These are phyloP conservation scores for Agapanthus africanus DNA, from an alignment of 106 monocot species.

Conservation along the genomic window DNA sequence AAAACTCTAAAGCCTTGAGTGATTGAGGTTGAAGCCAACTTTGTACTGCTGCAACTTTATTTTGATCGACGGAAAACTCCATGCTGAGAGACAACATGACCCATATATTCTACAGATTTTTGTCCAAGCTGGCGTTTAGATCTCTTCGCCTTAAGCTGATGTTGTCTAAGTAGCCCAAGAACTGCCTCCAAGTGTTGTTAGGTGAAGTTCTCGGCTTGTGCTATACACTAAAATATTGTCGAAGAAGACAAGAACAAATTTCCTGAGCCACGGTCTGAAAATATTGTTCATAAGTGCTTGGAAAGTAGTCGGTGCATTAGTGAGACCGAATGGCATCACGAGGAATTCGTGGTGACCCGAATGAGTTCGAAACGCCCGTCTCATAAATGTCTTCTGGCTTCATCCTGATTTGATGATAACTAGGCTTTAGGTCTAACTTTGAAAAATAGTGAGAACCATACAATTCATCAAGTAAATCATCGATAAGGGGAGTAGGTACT, in stretches of 20 bases:
- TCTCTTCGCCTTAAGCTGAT: background rate
- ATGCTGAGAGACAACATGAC: background rate
- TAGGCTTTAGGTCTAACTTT: conserved; percentile 13
- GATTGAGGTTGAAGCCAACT: background rate
- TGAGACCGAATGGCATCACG: conserved; percentile 1
- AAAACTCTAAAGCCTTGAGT: conserved; percentile 4
- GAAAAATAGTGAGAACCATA: conserved; percentile 15
- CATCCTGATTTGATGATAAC: conserved; percentile 23
- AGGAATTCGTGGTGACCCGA: conserved; percentile 17
- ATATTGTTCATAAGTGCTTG: background rate
- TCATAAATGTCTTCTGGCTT: background rate
- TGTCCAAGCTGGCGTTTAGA: background rate
- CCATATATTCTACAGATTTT: background rate
- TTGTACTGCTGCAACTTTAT: background rate
- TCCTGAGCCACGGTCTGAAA: background rate
- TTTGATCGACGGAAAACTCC: background rate
- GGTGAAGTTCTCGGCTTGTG: background rate
- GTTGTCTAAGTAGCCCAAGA: background rate
- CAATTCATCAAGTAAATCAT: conserved; percentile 19
- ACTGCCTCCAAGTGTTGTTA: background rate
- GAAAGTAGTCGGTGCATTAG: background rate
- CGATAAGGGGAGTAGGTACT: conserved; percentile 10
- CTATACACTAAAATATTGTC: background rate
- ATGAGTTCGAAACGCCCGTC: conserved; percentile 13
- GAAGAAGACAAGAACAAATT: background rate